Base-by-base conservation (phyloP, 140 eudicot genomes). In the Eryngium alpinum region DNA sequence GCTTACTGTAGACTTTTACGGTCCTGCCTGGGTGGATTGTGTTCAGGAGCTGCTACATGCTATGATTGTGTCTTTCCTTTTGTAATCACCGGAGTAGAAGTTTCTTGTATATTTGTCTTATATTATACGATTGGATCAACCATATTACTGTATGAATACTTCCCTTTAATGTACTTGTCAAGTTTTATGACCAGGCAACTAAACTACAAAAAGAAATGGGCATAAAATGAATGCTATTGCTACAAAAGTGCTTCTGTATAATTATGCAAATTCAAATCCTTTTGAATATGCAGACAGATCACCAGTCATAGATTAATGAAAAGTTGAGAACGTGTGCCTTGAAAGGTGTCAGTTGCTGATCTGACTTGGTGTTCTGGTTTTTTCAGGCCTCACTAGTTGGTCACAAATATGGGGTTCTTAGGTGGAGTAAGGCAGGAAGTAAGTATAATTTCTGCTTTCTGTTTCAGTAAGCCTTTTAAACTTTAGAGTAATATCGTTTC, bases 391-490 rank as follows among this genome's bases (percentile, higher is more conserved):
- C 99, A 24, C 87, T 95, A 97, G 99, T 92, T 62, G 99, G 99
- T 25, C 91, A 95, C 90, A 95, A 92, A 86, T 95, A 95, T 87
- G 97, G 99, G 46, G 97, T 92, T 75, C 88, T 95, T 19, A 87
- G 99, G 33, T 92, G 97, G 99, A 95, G 97, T 86, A 92, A 95
- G 90, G 89, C 92, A 31, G 97, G 98, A 84, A 94, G 97, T 92
- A 82, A 90, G 90, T 87, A 81, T 81, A 29, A 22, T 79, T 77
- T 72, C 49, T 75, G 38, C 34, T 38, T 81, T 51, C 24, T 76
- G 15, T 27, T 27, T 28, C 51, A 15, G 9, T 51, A 6, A 3
- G 31, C 29, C 16, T 76, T 51, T 0, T 0, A 46, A 22, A 24
- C 18, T 27, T 51, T 0, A 29, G 31, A 76, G 9, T 51, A 51